Evolutionary conservation across 139 green algal genomes (phyloP), one percentile per base, ranked within the genome.

Genomic region (Parachlorella kessleri): DNA sequence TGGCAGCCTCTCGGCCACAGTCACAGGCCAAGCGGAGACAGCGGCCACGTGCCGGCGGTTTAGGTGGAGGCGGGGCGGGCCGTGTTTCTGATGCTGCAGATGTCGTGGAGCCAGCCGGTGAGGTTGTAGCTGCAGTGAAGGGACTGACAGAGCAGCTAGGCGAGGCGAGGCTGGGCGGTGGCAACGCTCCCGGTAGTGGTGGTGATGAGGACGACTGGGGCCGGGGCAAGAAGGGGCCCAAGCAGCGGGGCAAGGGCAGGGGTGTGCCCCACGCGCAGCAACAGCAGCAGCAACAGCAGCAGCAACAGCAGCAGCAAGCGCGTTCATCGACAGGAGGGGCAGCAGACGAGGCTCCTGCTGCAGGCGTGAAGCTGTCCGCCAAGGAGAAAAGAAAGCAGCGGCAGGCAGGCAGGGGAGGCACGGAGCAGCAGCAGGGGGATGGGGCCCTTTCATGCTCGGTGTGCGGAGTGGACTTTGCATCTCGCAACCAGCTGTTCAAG

Each of bases 401-500:
- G 37, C 88, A 84, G 59, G 73, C 26, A 23, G 65, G 72, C 21
- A 24, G 41, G 38, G 38, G 70, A 68, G 48, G 40, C 30, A 24
- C 35, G 70, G 28, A 14, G 39, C 48, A 36, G 67, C 38, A 3
- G 74, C 6, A 7, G 35, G 80, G 38, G 1, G 41, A 69, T 0
- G 79, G 72, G 6, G 73, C 76, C 41, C 66, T 85, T 66, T 2
- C 21, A 26, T 96, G 92, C 76, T 67, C 59, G 6, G 67, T 93
- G 33, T 96, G 92, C 72, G 73, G 86, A 2, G 38, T 42, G 23
- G 67, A 55, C 32, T 96, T 96, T 78, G 59, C 63, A 1, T 87
- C 81, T n/a, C 87, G 92, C 14, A 90, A 79, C 35, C 76, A 94
- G 80, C 82, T 96, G 63, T 96, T 96, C 78, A 88, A 92, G 54